Base-by-base conservation (phyloP, 257 asterid genomes). In the Solanum chiquidenum region DNA sequence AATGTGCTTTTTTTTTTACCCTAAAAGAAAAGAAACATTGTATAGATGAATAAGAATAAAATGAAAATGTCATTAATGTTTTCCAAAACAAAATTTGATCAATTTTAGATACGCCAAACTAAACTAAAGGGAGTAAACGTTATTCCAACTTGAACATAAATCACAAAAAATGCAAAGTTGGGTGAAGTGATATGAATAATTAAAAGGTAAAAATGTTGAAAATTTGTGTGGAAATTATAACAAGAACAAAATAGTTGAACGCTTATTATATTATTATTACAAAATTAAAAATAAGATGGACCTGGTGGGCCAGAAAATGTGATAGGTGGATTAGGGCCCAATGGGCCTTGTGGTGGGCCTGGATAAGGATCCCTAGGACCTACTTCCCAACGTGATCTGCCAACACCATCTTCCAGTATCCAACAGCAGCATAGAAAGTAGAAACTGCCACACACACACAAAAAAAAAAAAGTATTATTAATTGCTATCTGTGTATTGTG, bases 351-450 rank as follows among this genome's bases (percentile, higher is more conserved):
- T 1, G 38, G 35, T 83, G 76, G 84, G 16, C 87, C 84, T 46
- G 40, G 74, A 4, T 62, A 62, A 16, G 77, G 71, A n/a, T 27
- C 49, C 62, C 10, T 52, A 52, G 62, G 62, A 52, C 62, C 62
- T 52, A 52, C 62, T 52, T 52, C 62, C 62, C 62, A 52, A 37
- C 91, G 88, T 5, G 76, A 87, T 35, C 92, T 91, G 69, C 83
- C 35, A n/a, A 82, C 79, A 86, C 94, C 91, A 44, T 93, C 94
- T 40, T 91, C 92, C 5, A 93, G 2, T 0, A 89, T 86, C 94
- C 95, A 93, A 89, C 95, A 93, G 85, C 94, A 93, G 85, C 93
- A 91, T 86, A 91, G 83, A 4, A 92, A 92, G 88, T 91, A 92
- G 86, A 91, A 90, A 90, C 95, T 92, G 87, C 62, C 89, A 82